Evolutionary conservation across 805 yeast species (phyloP), one percentile per base, ranked within the genome.

Genomic region (Kuraishia capsulata): DNA sequence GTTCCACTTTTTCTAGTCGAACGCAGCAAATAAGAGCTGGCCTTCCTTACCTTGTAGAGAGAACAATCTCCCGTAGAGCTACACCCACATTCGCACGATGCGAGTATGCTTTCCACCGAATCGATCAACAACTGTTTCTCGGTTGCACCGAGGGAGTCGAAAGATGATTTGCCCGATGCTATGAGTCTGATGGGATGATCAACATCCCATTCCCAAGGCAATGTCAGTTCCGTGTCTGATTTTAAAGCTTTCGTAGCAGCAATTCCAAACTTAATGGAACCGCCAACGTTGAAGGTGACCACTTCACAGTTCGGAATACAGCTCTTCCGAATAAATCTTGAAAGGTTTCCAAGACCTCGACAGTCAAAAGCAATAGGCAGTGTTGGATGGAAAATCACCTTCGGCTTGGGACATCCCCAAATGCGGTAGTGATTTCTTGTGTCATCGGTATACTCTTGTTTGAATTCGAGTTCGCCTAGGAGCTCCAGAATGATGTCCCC

Each of bases 121-220:
- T 76, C 67, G 2, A 82, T 72, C 34, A 83, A 51, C 14, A 68
- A 61, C 3, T 74, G 67, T 46, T 76, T 77, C 39, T 75, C 77
- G 1, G 64, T 59, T 32, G 75, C 76, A 5, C 64, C 48, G 20
- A 81, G 59, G 19, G 69, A 69, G 36, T 80, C 87, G 52, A 79
- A 74, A 26, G 50, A 58, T 45, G 30, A 21, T 21, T 61, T 55
- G n/a, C 70, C 62, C 20, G 62, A 56, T 20, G 71, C 64, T 39
- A 82, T 59, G 45, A 69, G 67, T 38, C 64, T 61, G 29, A 87
- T 82, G 2, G 97, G 95, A 53, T 88, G 96, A 14, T 62, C 45
- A 3, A 59, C 53, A 52, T 88, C 95, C 95, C 96, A 90, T 42
- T 81, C 85, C 97, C 97, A 90, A 2, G 78, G 74, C 8, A 87